A percentile compares a stretch with the other conserved stretches of the same genome.
phyloP scores from a whole-genome alignment of 2,329 filamentous ascomycete genomes.

The Colletotrichum somersetense region DNA sequence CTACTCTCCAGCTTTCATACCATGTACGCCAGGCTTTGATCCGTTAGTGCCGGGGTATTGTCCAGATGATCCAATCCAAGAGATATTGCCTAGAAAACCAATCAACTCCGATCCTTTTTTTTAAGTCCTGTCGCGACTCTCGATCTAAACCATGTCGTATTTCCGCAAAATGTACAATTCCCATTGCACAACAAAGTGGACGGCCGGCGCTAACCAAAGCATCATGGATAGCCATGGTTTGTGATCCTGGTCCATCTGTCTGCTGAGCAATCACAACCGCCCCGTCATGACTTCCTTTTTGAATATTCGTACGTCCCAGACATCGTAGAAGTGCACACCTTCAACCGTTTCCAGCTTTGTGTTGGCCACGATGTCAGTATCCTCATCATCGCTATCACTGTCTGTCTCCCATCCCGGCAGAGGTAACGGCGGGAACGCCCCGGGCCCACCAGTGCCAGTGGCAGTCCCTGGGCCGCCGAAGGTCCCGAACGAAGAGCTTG shows the following conservation, averaged over 20 bases:
- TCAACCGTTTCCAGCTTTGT: constrained; percentile 56
- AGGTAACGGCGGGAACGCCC: constrained; percentile 47
- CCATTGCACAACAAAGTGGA: not conserved
- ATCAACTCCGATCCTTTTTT: constrained; percentile 9
- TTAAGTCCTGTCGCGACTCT: not conserved
- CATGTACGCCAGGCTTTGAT: constrained; percentile 9
- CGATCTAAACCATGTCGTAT: too few species aligned
- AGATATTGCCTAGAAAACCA: constrained; percentile 4
- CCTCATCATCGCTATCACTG: constrained; percentile 52
- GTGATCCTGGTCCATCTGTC: not conserved
- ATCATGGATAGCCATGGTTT: not conserved
- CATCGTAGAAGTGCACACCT: constrained; percentile 57
- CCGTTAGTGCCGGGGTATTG: constrained; percentile 18
- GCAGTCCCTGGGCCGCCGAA: constrained; percentile 37
- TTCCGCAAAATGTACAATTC: not conserved
- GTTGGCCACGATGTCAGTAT: constrained; percentile 41
- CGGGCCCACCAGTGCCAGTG: constrained; percentile 28
- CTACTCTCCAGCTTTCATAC: not conserved
- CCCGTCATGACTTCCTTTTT: constrained; percentile 66
- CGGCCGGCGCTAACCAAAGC: not conserved
- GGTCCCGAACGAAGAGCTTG: constrained; percentile 14
- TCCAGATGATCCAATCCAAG: constrained; percentile 17
- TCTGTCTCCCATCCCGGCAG: constrained; percentile 47
- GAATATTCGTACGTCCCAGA: constrained; percentile 67
- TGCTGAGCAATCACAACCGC: constrained; percentile 49